Evolutionary conservation across 768 basidiomycete genomes (phyloP), one percentile per base, ranked within the genome.

Genomic region (Pleurotus salmoneostramineus): DNA sequence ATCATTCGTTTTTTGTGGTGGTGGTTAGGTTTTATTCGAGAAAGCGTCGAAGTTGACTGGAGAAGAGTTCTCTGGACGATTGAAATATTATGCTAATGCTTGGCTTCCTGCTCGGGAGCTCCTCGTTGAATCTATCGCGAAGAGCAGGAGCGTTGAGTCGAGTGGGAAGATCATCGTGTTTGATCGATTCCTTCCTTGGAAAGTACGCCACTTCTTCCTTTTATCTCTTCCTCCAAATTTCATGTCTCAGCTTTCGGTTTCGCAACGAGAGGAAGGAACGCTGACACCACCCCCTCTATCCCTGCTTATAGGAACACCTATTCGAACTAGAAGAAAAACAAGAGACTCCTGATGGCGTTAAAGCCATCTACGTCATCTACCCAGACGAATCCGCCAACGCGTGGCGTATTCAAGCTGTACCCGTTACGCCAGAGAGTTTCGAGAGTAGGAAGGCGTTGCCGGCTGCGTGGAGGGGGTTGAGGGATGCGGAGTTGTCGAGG

Each of bases 341-440:
- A 12, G 66, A 67, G 0, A 72, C 82, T 34, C 57, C 79, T 1
- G 64, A 73, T 8, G 67, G 70, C 0, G 74, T 77, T 52, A 77
- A 85, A 61, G 87, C 92, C 3, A 77, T 89, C 36, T 98, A 98
- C 69, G 79, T 95, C 54, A 76, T 99, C 56, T 98, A 98, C 69
- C 90, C 93, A 1, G 95, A 98, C 64, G 91, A 93, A 68, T 77
- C 75, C 0, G 77, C 71, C 10, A 80, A 76, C 5, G 87, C 80
- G 66, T 99, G 95, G 95, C 86, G 97, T 43, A 74, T 99, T 46
- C 96, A 98, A 68, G 95, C 96, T 5, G 91, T 99, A 14, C 89
- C 96, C 5, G 71, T 87, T 48, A 77, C 85, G 0, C 76, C 91
- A 1, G 90, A 91, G 63, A 91, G 89, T 67, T 99, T 98, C 64